These are phyloP conservation scores for Colletotrichum trifolii DNA, from an alignment of 2,329 filamentous ascomycete species.

Conservation along the genomic window DNA sequence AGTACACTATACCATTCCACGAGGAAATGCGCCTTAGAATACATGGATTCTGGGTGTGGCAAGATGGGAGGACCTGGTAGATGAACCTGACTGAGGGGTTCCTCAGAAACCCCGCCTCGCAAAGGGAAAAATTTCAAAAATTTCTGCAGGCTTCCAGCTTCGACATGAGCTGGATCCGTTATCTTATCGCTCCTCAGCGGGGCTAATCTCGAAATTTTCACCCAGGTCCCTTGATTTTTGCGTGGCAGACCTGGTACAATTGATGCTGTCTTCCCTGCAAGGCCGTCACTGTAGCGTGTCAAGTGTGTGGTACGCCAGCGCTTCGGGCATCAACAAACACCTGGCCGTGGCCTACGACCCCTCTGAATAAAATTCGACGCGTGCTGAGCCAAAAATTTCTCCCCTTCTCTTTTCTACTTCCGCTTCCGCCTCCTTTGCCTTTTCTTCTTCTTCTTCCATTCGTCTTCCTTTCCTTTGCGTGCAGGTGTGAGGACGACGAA, in stretches of 20 bases:
- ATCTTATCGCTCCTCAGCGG: slow-evolving; percentile 36
- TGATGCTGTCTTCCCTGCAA: slow-evolving; percentile 14
- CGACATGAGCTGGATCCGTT: slow-evolving; percentile 16
- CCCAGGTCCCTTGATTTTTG: slow-evolving; percentile 34
- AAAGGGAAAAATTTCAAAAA: slow-evolving; percentile 27
- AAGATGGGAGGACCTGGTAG: slow-evolving; percentile 21
- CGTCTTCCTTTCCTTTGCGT: slow-evolving; percentile 17
- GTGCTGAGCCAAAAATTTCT: slow-evolving; percentile 27
- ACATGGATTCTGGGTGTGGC: not conserved
- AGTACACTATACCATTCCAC: slow-evolving; percentile 1
- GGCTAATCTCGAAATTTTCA: slow-evolving; percentile 38
- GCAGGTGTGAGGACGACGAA: slow-evolving; percentile 30
- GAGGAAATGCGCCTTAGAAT: no score
- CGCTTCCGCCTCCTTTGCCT: slow-evolving; percentile 1
- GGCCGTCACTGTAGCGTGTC: slow-evolving; percentile 10
- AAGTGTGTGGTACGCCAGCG: slow-evolving; percentile 3
- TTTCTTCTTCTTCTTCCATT: slow-evolving; percentile 25
- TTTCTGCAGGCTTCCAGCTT: not conserved
- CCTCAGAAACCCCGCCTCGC: slow-evolving; percentile 27
- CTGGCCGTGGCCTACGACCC: slow-evolving; percentile 21
- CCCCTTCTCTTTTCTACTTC: slow-evolving; percentile 22
- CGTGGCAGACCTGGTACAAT: slow-evolving; percentile 19
- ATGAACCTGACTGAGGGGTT: slow-evolving; percentile 2
- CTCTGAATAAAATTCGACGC: slow-evolving; percentile 31
- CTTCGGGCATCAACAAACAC: slow-evolving; percentile 35